Percentiles rank a stretch among this genome's conserved stretches.
Evolutionary conservation across 805 yeast species (phyloP).

Genomic region (Candida verbasci): DNA sequence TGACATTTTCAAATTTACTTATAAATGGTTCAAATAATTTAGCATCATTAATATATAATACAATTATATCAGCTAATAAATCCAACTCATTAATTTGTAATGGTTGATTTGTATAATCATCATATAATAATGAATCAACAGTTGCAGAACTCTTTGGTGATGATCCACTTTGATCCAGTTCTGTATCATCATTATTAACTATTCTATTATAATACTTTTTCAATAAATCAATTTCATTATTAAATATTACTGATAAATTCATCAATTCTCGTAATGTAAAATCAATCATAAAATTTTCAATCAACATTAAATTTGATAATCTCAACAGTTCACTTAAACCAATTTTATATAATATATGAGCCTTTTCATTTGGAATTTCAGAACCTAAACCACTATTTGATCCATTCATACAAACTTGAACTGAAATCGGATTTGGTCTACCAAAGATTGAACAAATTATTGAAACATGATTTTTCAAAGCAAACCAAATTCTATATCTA

Average conservation of each 20-base stretch:
- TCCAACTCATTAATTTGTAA: conserved; percentile 25
- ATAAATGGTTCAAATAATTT: conserved; percentile 51
- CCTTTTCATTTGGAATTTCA: conserved; percentile 14
- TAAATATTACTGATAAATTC: conserved; percentile 37
- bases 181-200: conserved; percentile 8
- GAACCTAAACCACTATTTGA: conserved; percentile 1
- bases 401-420: conserved; percentile 27
- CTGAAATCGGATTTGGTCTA: conserved; percentile 51
- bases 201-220: conserved; percentile 11
- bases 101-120: conserved; percentile 17
- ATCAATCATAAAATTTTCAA: conserved; percentile 47
- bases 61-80: conserved; percentile 41
- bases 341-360: conserved; percentile 36
- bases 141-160: conserved; percentile 1
- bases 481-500: conserved; percentile 47
- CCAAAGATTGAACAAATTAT: conserved; percentile 46
- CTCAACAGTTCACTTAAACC: conserved; percentile 49
- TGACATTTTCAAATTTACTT: conserved; percentile 22
- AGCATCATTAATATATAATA: conserved; percentile 47
- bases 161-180: conserved; percentile 7
- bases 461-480: conserved; percentile 46
- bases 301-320: conserved; percentile 44
- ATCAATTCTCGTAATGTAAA: conserved; percentile 38
- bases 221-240: conserved; percentile 34
- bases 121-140: conserved; percentile 9